Evolutionary conservation across 164 flowering plant species (phyloP), one percentile per base, ranked within the genome.

Genomic region (Magnolia sinica): DNA sequence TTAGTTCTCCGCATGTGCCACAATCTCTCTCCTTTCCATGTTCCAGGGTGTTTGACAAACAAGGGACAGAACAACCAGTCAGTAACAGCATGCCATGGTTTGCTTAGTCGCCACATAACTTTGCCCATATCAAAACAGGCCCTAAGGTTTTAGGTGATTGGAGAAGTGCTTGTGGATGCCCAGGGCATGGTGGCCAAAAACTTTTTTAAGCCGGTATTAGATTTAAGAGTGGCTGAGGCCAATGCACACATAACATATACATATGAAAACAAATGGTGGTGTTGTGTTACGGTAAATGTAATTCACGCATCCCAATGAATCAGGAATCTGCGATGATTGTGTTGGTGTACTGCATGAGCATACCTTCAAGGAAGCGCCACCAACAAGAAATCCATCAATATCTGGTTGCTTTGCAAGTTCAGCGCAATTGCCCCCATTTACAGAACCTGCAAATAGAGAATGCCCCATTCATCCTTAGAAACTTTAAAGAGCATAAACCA

Each of bases 291-390:
- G 0, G 16, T 55, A 11, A 0, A 11, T 7, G 61, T 11, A 55
- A 55, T 55, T 5, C 11, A 55, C 14, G 18, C 13, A 55, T 55
- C 16, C 61, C 18, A 2, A 55, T 11, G 61, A 55, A 55, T 55
- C 61, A 55, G 10, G 18, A 55, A 16, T 55, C 61, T 55, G 10
- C 2, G 13, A 55, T 13, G 61, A 55, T 55, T 16, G 18, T 55
- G 61, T 16, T 10, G 2, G 10, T 55, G 11, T 8, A 31, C 23
- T 22, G 27, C 14, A 65, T 8, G 20, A 66, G 61, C 27, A 1
- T 88, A 96, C 98, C 95, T 96, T 96, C 68, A 96, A 83, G 64
- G 99, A 94, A 77, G 99, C 99, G 82, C 99, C 99, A 22, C 99
- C 99, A 68, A 96, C 98, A 68, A 96, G 98, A 84, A 96, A 96